These are phyloP conservation scores for Camillea tinctor DNA, from an alignment of 2,329 filamentous ascomycete genomes.

Conservation along the genomic window DNA sequence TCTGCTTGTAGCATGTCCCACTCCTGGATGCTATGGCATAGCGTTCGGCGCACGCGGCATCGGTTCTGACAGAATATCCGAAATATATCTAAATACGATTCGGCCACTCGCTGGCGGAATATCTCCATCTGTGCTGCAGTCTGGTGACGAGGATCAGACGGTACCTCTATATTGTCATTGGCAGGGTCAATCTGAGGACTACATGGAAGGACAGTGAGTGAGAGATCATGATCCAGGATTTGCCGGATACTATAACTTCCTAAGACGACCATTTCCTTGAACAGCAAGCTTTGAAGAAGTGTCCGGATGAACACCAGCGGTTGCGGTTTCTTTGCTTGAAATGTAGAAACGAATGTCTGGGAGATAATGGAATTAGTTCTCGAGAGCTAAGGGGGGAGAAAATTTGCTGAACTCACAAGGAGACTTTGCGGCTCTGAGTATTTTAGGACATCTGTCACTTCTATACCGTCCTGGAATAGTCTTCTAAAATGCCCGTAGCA, in stretches of 20 bases:
- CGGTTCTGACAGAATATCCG: slow-evolving; percentile 86
- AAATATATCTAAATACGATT: slow-evolving; percentile 81
- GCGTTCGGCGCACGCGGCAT: slow-evolving; percentile 82
- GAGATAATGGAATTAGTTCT: slow-evolving; percentile 16
- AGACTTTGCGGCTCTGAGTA: slow-evolving; percentile 69
- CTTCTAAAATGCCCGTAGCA: slow-evolving; percentile 68
- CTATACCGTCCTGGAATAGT: slow-evolving; percentile 69
- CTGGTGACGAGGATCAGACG: slow-evolving; percentile 70
- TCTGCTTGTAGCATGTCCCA: slow-evolving; percentile 84
- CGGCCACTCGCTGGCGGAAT: slow-evolving; percentile 58
- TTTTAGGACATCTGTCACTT: slow-evolving; percentile 65
- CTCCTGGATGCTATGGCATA: slow-evolving; percentile 78
- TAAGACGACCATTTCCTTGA: slow-evolving; percentile 68
- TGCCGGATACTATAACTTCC: slow-evolving; percentile 68
- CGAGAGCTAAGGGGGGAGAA: slow-evolving; percentile 12
- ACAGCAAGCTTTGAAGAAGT: slow-evolving; percentile 73
- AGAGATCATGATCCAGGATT: slow-evolving; percentile 80
- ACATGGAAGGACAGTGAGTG: slow-evolving; percentile 70
- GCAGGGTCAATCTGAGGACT: slow-evolving; percentile 68
- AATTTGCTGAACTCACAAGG: slow-evolving; percentile 50
- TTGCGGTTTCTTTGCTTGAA: slow-evolving; percentile 77
- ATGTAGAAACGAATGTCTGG: slow-evolving; percentile 70
- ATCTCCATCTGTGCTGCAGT: slow-evolving; percentile 73
- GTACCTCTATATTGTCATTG: slow-evolving; percentile 75
- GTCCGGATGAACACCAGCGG: slow-evolving; percentile 82